These are phyloP conservation scores for Paracorniculantispora psalliotae DNA, from an alignment of 2,329 filamentous ascomycete genomes.

Conservation along the genomic window DNA sequence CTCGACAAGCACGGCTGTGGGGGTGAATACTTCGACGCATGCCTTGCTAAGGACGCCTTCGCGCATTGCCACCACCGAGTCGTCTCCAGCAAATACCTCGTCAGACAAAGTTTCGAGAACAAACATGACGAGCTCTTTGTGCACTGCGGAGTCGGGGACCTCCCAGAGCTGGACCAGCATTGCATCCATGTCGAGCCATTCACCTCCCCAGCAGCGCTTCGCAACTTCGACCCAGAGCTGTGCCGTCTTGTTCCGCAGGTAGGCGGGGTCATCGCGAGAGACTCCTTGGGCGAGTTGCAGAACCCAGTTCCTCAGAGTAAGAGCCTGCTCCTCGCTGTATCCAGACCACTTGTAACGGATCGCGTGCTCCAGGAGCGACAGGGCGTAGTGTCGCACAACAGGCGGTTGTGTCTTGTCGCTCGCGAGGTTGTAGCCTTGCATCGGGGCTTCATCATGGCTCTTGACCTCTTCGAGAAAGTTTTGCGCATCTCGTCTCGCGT, in stretches of 20 bases:
- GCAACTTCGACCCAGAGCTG: slow-evolving; percentile 93
- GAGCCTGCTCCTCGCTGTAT: slow-evolving; percentile 63
- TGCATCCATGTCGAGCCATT: slow-evolving; percentile 93
- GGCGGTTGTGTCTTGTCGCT: slow-evolving; percentile 69
- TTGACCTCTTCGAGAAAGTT: slow-evolving; percentile 84
- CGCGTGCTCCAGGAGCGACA: slow-evolving; percentile 85
- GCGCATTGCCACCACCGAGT: slow-evolving; percentile 76
- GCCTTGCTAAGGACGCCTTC: slow-evolving; percentile 81
- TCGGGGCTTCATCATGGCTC: slow-evolving; percentile 69
- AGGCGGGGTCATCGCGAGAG: slow-evolving; percentile 67
- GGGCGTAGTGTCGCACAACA: slow-evolving; percentile 85
- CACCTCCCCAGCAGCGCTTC: slow-evolving; percentile 85
- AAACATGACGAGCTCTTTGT: slow-evolving; percentile 82
- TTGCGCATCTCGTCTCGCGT: slow-evolving; percentile 76
- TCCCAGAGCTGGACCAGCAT: slow-evolving; percentile 82
- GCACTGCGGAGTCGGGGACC: slow-evolving; percentile 52
- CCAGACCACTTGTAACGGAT: slow-evolving; percentile 80
- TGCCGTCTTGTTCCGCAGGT: slow-evolving; percentile 87
- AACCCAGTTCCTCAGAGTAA: slow-evolving; percentile 68
- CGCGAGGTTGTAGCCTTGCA: slow-evolving; percentile 79
- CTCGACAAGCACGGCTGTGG: slow-evolving; percentile 66
- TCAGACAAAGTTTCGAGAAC: slow-evolving; percentile 90
- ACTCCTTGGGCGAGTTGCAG: slow-evolving; percentile 71
- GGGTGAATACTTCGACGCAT: slow-evolving; percentile 91
- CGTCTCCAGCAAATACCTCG: slow-evolving; percentile 88